Conservation (phyloP, 495 filamentous ascomycete species). For the Aspergillus campestris region DNA sequence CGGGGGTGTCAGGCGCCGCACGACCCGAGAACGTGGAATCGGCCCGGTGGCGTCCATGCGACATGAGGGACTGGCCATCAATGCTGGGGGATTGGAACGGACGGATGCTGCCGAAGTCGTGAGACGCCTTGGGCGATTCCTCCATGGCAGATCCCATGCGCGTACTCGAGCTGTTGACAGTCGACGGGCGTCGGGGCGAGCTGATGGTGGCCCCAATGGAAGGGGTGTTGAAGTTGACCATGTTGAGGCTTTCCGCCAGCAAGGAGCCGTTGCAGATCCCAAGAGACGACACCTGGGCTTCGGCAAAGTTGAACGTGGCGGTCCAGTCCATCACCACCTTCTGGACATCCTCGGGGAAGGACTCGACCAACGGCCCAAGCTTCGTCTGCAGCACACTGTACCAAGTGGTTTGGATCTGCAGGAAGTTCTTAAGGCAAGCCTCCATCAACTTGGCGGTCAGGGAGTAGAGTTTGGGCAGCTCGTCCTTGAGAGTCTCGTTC, state of each 20-base stretch:
- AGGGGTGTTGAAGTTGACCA: constrained; percentile 49
- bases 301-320: constrained; percentile 56
- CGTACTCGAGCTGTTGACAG: constrained; percentile 33
- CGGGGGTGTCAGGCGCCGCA: constrained; percentile 10
- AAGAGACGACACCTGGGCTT: constrained; percentile 42
- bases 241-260: constrained; percentile 42
- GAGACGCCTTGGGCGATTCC: constrained; percentile 47
- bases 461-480: constrained; percentile 76
- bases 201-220: constrained; percentile 25
- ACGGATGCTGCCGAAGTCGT: constrained; percentile 39
- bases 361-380: constrained; percentile 62
- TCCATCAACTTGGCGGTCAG: constrained; percentile 73
- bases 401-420: constrained; percentile 75
- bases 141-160: constrained; percentile 59
- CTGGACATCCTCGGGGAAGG: constrained; percentile 54
- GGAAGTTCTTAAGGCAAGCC: constrained; percentile 69
- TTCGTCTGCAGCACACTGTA: constrained; percentile 71
- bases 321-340: constrained; percentile 65
- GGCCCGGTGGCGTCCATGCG: constrained; percentile 22
- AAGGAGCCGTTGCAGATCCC: constrained; percentile 51
- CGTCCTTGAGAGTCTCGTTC: constrained; percentile 86
- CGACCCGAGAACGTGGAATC: constrained; percentile 27
- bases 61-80: constrained; percentile 21
- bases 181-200: constrained; percentile 38
- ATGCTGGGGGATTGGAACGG: constrained; percentile 30